A percentile compares a stretch with the other conserved stretches of the same genome.
Evolutionary conservation across 495 filamentous ascomycete genomes (phyloP).

Genomic region (Lindgomyces ingoldianus): DNA sequence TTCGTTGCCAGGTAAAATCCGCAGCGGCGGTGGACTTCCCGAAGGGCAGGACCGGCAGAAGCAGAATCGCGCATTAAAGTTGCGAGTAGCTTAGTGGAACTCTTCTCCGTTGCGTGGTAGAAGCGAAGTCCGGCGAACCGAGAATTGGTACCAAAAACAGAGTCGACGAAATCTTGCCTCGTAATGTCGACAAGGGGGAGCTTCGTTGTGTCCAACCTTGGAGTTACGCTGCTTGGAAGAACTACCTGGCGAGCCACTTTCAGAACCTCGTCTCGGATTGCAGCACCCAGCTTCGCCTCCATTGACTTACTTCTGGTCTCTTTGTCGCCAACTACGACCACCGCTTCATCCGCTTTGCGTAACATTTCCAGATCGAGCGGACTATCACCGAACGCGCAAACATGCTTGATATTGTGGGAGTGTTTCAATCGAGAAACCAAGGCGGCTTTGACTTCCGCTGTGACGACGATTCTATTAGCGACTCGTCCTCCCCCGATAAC

Average conservation of each 20-base stretch:
- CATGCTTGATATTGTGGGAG: constrained; percentile 44
- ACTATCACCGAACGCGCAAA: constrained; percentile 67
- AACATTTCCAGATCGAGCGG: constrained; percentile 63
- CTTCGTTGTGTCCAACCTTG: constrained; percentile 50
- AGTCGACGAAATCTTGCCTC: constrained; percentile 44
- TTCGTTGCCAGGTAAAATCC: constrained; percentile 59
- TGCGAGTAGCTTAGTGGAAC: constrained; percentile 57
- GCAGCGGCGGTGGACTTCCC: constrained; percentile 54
- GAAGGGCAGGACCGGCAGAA: constrained; percentile 50
- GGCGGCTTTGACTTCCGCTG: constrained; percentile 53
- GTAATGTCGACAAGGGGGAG: constrained; percentile 52
- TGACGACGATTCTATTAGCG: constrained; percentile 56
- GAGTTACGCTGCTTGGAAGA: constrained; percentile 46
- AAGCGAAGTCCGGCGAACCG: constrained; percentile 36
- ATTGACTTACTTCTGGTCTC: constrained; percentile 57
- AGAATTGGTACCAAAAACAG: constrained; percentile 39
- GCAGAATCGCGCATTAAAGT: constrained; percentile 58
- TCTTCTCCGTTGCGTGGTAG: constrained; percentile 51
- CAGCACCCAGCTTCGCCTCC: constrained; percentile 51
- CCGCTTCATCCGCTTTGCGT: constrained; percentile 53
- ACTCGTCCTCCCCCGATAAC: constrained; percentile 61
- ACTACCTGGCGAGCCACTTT: constrained; percentile 54
- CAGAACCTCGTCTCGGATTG: constrained; percentile 47
- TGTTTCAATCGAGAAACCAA: constrained; percentile 51
- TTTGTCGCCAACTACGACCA: constrained; percentile 61